A percentile compares a stretch with the other conserved stretches of the same genome.
phyloP scores from a whole-genome alignment of 108 stramenopile species.

The Skeletonema menzelii region DNA sequence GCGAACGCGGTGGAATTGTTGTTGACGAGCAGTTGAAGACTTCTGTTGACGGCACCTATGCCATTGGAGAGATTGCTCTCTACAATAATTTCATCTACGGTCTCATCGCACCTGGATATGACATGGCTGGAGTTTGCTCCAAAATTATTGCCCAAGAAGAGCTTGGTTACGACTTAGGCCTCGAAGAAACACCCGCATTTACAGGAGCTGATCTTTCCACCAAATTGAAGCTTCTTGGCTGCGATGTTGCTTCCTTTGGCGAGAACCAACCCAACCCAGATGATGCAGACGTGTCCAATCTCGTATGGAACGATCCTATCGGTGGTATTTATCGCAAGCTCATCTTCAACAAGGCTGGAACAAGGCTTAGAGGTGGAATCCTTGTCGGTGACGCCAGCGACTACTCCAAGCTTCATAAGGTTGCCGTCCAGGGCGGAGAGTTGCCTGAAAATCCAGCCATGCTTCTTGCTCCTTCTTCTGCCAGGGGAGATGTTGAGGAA shows the following conservation, averaged over 20 bases:
- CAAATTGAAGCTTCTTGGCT: slow-evolving; percentile 94
- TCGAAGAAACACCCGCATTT: slow-evolving; percentile 65
- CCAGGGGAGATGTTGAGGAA: slow-evolving; percentile 58
- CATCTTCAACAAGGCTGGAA: slow-evolving; percentile 92
- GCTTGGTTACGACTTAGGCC: slow-evolving; percentile 55
- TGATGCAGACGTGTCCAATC: slow-evolving; percentile 76
- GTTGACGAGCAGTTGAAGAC: slow-evolving; percentile 88
- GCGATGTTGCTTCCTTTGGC: slow-evolving; percentile 95
- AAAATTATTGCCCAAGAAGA: slow-evolving; percentile 68
- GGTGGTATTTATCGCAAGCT: slow-evolving; percentile 90
- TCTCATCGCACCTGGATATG: slow-evolving; percentile 90
- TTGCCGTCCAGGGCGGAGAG: slow-evolving; percentile 71
- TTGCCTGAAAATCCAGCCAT: slow-evolving; percentile 73
- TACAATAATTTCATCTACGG: slow-evolving; percentile 95
- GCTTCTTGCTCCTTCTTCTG: slow-evolving; percentile 71
- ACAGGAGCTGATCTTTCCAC: slow-evolving; percentile 92
- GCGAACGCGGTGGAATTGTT: slow-evolving; percentile 89
- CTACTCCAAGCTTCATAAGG: slow-evolving; percentile 78
- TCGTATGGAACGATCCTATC: slow-evolving; percentile 92
- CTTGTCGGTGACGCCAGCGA: slow-evolving; percentile 92
- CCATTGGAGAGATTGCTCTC: slow-evolving; percentile 91
- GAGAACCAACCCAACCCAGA: slow-evolving; percentile 84
- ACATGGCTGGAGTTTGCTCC: slow-evolving; percentile 90
- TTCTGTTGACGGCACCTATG: slow-evolving; percentile 78
- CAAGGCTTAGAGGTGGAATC: slow-evolving; percentile 88